Evolutionary conservation across 495 filamentous ascomycete genomes (phyloP).

Genomic region (Trichocladium antarcticum): DNA sequence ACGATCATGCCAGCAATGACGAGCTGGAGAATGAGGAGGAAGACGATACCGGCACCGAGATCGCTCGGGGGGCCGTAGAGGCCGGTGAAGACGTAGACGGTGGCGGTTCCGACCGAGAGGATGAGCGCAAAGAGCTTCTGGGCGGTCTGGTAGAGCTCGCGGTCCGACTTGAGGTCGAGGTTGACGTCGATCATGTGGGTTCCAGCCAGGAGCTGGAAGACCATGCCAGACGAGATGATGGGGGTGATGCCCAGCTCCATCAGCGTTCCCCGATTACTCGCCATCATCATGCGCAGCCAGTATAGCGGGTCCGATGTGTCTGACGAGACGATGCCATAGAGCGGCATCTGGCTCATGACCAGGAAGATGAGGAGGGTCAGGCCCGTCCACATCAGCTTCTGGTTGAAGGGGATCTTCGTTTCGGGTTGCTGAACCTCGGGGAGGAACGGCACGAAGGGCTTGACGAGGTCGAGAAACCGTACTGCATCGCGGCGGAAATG

Average conservation of each 20-base stretch:
- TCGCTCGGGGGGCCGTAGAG: conserved; percentile 94
- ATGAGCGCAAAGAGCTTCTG: conserved; percentile 99
- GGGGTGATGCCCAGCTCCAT: conserved; percentile 99
- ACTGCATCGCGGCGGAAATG: conserved; percentile 43
- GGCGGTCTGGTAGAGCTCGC: conserved; percentile 98
- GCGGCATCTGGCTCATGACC: conserved; percentile 99
- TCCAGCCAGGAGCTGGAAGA: conserved; percentile 98
- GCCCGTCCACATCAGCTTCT: conserved; percentile 99
- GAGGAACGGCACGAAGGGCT: conserved; percentile 97
- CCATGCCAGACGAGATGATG: conserved; percentile 99
- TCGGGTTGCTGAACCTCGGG: conserved; percentile 97
- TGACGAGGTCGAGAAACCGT: conserved; percentile 98
- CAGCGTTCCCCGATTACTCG: conserved; percentile 94
- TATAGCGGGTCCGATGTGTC: conserved; percentile 96
- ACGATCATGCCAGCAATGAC: conserved; percentile 95
- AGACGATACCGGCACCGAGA: conserved; percentile 93
- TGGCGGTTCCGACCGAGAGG: conserved; percentile 91
- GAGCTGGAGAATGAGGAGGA: conserved; percentile 92
- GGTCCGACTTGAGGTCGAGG: conserved; percentile 97
- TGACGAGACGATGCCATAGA: conserved; percentile 92
- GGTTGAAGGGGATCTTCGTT: conserved; percentile 93
- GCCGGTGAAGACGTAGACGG: conserved; percentile 93
- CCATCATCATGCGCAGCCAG: conserved; percentile 99
- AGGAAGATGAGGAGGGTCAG: conserved; percentile 95
- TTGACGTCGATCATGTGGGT: conserved; percentile 99